These are phyloP conservation scores for Ilex aquifolium DNA, from an alignment of 257 asterid genomes.

Conservation along the genomic window DNA sequence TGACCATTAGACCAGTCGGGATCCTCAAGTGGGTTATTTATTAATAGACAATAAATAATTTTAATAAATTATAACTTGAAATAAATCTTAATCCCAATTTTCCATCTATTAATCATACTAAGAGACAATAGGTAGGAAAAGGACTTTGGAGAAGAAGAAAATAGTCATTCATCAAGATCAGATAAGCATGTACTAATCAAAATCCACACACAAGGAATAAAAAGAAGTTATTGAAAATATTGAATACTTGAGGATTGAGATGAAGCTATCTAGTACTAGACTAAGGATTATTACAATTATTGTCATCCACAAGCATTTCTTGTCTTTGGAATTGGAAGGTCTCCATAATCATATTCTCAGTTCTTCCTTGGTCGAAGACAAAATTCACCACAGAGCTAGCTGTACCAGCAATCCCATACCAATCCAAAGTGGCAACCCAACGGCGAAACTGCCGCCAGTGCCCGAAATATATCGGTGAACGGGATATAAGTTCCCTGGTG, in stretches of 20 bases:
- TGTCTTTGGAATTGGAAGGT: not conserved
- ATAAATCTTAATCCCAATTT: no score
- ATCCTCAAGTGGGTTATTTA: no score
- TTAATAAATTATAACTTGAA: no score
- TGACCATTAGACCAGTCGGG: no score
- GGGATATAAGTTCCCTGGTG: conserved; percentile 65
- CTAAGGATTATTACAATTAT: conserved; percentile 1
- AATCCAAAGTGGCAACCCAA: conserved; percentile 20
- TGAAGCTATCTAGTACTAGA: not conserved
- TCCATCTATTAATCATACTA: no score
- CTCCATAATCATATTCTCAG: no score
- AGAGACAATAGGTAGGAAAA: no score
- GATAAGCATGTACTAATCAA: not conserved
- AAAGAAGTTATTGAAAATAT: no score
- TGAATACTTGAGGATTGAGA: not conserved
- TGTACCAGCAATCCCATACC: conserved; percentile 10
- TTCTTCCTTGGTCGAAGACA: not conserved
- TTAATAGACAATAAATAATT: no score
- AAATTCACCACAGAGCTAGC: conserved; percentile 13
- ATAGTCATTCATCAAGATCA: conserved; percentile 4
- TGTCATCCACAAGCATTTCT: not conserved
- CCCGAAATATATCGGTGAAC: conserved; percentile 11
- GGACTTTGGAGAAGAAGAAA: no score
- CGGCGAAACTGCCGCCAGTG: conserved; percentile 13
- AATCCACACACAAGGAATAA: not conserved